Percentiles rank a stretch among this genome's conserved stretches.
phyloP scores from a whole-genome alignment of 2,329 filamentous ascomycete species.

The Monosporascus sp. region DNA sequence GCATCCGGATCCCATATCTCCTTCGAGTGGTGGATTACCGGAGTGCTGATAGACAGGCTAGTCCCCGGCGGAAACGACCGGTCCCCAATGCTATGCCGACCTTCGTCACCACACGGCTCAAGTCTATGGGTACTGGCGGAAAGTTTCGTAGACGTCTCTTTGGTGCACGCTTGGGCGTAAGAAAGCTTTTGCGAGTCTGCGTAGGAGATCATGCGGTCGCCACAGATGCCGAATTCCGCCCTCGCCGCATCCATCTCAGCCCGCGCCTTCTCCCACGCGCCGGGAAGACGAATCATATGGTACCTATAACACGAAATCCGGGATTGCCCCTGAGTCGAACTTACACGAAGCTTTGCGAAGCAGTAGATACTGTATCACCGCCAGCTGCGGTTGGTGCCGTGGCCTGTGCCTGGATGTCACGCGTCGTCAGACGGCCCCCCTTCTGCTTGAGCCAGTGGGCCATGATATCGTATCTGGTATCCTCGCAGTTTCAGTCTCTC shows the following conservation, averaged over 20 bases:
- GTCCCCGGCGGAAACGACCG: constrained; percentile 16
- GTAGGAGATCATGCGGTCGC: constrained; percentile 7
- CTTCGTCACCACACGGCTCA: constrained; percentile 6
- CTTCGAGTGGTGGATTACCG: no score
- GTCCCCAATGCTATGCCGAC: constrained; percentile 11
- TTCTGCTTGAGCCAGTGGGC: constrained; percentile 3
- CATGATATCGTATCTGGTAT: background rate
- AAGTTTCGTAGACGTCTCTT: constrained; percentile 21
- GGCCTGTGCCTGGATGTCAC: background rate
- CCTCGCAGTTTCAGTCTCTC: constrained; percentile 2
- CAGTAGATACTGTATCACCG: constrained; percentile 8
- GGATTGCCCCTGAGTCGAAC: no score
- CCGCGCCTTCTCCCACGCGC: constrained; percentile 2
- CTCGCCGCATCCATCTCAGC: constrained; percentile 8
- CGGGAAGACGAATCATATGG: constrained; percentile 7
- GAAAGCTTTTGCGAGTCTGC: constrained; percentile 14
- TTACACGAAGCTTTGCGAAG: constrained; percentile 3
- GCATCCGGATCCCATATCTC: no score
- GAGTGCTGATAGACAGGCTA: background rate
- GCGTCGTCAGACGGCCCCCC: background rate
- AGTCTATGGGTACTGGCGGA: constrained; percentile 3
- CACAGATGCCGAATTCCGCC: constrained; percentile 2
- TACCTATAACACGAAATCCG: background rate
- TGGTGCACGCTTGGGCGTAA: constrained; percentile 21
- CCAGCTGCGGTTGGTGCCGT: background rate